A percentile compares a stretch with the other conserved stretches of the same genome.
These are phyloP conservation scores for Aspergillus sergii DNA, from an alignment of 2,329 filamentous ascomycete genomes.

Conservation along the genomic window DNA sequence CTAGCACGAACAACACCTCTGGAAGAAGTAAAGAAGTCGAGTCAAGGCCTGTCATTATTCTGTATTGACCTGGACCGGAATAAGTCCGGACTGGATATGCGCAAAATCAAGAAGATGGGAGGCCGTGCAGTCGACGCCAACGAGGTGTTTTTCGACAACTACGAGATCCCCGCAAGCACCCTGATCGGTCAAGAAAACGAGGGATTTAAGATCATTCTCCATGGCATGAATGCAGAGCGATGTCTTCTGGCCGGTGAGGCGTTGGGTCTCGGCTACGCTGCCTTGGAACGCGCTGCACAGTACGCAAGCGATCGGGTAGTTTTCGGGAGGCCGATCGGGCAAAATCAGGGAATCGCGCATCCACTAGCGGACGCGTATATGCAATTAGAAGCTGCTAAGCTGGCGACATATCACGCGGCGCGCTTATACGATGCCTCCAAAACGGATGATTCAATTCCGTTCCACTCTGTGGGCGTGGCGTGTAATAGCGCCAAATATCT, in stretches of 20 bases:
- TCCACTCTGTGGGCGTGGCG: conserved; percentile 63
- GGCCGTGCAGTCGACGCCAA: conserved; percentile 81
- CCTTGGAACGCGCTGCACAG: conserved; percentile 60
- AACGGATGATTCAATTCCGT: conserved; percentile 55
- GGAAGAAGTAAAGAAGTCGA: conserved; percentile 68
- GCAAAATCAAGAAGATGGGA: conserved; percentile 82
- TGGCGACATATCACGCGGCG: conserved; percentile 64
- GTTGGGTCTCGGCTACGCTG: conserved; percentile 76
- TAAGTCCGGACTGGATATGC: conserved; percentile 65
- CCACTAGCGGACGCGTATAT: conserved; percentile 62
- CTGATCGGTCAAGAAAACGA: conserved; percentile 73
- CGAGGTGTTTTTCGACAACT: conserved; percentile 85
- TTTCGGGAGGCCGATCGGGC: conserved; percentile 60
- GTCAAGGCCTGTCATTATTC: conserved; percentile 77
- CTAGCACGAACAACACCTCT: conserved; percentile 74
- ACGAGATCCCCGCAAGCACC: conserved; percentile 63
- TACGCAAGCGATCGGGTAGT: conserved; percentile 68
- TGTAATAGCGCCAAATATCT: conserved; percentile 71
- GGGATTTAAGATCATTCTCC: conserved; percentile 77
- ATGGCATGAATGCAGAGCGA: conserved; percentile 79
- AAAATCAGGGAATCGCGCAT: conserved; percentile 63
- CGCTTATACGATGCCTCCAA: conserved; percentile 58
- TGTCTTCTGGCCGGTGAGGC: conserved; percentile 78
- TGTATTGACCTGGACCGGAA: conserved; percentile 73
- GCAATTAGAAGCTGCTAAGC: conserved; percentile 63